Conservation (phyloP, 257 asterid species). For the Fraxinus excelsior region DNA sequence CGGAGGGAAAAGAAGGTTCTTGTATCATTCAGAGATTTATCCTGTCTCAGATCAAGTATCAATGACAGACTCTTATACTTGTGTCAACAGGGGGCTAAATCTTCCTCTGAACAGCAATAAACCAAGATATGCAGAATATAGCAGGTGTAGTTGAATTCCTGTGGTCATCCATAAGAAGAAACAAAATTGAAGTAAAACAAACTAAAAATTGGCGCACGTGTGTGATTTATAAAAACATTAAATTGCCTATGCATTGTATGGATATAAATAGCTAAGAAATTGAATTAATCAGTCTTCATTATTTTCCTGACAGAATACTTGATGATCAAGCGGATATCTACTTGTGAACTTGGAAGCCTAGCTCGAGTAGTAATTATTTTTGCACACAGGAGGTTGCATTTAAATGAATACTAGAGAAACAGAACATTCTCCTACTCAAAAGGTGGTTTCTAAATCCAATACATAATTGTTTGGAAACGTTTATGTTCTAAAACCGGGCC, state of each 20-base stretch:
- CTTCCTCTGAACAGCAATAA: conserved; percentile 12
- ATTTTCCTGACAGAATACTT: not conserved
- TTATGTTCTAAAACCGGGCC: not conserved
- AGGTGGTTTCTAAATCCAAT: not conserved
- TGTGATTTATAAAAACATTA: not conserved
- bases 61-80: not conserved
- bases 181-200: not conserved
- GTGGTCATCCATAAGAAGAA: not conserved
- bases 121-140: not conserved
- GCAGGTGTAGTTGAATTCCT: conserved; percentile 25
- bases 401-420: not conserved
- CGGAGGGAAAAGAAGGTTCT: not conserved
- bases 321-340: not conserved
- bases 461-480: no score
- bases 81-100: conserved; percentile 8
- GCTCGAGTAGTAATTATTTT: not conserved
- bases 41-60: not conserved
- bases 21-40: not conserved
- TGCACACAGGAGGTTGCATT: not conserved
- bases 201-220: not conserved
- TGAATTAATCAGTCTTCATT: not conserved
- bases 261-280: no score
- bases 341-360: not conserved
- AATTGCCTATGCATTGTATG: no score
- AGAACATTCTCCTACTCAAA: not conserved